Percentiles rank a stretch among this genome's conserved stretches.
These are phyloP conservation scores for Amanita brunnescens DNA, from an alignment of 768 basidiomycete genomes.

Conservation along the genomic window DNA sequence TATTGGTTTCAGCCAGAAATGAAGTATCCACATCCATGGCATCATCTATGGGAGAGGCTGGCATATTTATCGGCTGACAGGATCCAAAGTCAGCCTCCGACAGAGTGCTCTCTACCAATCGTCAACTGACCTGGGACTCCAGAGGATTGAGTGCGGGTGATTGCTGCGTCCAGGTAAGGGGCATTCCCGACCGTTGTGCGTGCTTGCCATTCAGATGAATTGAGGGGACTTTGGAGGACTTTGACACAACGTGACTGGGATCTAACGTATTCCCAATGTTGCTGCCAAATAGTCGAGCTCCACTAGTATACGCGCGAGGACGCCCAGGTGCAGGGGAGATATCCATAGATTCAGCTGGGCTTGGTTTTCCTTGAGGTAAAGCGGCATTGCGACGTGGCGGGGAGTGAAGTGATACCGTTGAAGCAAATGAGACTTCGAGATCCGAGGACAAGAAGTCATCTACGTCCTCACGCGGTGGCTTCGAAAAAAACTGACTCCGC, in stretches of 20 bases:
- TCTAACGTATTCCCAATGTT: constrained; percentile 56
- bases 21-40: constrained; percentile 79
- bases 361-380: constrained; percentile 37
- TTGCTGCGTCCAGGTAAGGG: constrained; percentile 48
- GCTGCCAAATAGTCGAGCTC: constrained; percentile 60
- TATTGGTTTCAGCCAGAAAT: constrained; percentile 25
- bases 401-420: constrained; percentile 72
- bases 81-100: background rate
- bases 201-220: constrained; percentile 34
- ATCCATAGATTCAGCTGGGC: constrained; percentile 63
- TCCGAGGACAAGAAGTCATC: constrained; percentile 70
- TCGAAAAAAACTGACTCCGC: constrained; percentile 34
- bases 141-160: constrained; percentile 16
- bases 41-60: constrained; percentile 44
- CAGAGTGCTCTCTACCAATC: background rate
- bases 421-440: constrained; percentile 76
- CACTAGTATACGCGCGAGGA: constrained; percentile 59
- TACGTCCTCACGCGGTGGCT: constrained; percentile 35
- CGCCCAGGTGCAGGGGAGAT: constrained; percentile 61
- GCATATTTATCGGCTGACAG: constrained; percentile 29
- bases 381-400: constrained; percentile 43
- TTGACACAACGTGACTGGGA: constrained; percentile 23
- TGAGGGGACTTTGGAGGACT: constrained; percentile 22
- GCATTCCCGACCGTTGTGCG: constrained; percentile 55
- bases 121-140: constrained; percentile 20